A percentile compares a stretch with the other conserved stretches of the same genome.
Evolutionary conservation across 1,139 yeast genomes (phyloP).

Genomic region (Suhomyces kunorum): DNA sequence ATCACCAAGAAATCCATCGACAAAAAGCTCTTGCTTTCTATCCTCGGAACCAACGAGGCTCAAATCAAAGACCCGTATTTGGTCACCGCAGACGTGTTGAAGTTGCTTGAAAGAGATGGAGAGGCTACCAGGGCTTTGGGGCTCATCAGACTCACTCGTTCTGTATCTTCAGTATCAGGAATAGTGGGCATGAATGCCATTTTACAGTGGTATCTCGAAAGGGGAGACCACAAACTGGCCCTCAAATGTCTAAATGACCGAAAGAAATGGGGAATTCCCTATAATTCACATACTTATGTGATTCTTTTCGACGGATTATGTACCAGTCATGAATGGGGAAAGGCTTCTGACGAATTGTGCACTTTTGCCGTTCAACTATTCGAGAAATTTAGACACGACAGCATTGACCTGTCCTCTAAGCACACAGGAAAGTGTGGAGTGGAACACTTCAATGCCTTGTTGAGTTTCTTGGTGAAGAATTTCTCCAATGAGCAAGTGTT

Average conservation of each 20-base stretch:
- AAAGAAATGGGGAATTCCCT: constrained; percentile 59
- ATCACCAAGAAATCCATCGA: constrained; percentile 35
- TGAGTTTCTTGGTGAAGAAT: constrained; percentile 39
- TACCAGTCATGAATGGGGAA: constrained; percentile 40
- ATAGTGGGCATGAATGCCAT: constrained; percentile 63
- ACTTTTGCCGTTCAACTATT: constrained; percentile 29
- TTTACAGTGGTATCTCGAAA: constrained; percentile 47
- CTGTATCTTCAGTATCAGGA: constrained; percentile 37
- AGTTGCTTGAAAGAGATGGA: constrained; percentile 51
- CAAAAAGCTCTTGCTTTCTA: constrained; percentile 45
- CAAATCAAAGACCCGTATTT: constrained; percentile 58
- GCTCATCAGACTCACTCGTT: constrained; percentile 50
- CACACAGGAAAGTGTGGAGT: constrained; percentile 20
- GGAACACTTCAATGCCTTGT: constrained; percentile 42
- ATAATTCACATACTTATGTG: constrained; percentile 55
- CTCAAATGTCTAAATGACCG: constrained; percentile 52
- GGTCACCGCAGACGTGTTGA: constrained; percentile 53
- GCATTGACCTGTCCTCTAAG: constrained; percentile 1
- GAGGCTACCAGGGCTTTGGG: constrained; percentile 52
- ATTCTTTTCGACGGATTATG: constrained; percentile 61
- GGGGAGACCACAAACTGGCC: constrained; percentile 45
- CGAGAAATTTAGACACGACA: constrained; percentile 18
- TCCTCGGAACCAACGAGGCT: constrained; percentile 58
- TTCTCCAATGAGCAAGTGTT: constrained; percentile 32
- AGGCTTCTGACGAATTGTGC: constrained; percentile 24